Evolutionary conservation across 768 basidiomycete species (phyloP).

Genomic region (Mycena indigotica): DNA sequence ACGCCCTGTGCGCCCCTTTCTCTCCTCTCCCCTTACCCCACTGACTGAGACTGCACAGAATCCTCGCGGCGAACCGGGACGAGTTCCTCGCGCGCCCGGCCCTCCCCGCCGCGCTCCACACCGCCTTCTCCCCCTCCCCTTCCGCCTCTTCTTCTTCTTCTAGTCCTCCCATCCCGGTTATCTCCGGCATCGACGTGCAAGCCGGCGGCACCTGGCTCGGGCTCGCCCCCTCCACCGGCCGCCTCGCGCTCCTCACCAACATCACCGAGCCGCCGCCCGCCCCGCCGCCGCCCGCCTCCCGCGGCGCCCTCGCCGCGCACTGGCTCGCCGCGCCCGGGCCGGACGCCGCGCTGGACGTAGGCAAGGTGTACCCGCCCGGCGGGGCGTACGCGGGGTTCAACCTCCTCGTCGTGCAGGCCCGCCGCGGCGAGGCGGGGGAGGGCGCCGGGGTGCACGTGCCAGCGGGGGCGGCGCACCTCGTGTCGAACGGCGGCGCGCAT

Average conservation of each 20-base stretch:
- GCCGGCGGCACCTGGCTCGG: constrained; percentile 89
- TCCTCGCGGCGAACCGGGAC: constrained; percentile 78
- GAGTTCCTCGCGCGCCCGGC: constrained; percentile 73
- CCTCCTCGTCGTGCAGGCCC: constrained; percentile 64
- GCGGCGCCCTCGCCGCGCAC: constrained; percentile 67
- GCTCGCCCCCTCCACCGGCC: constrained; percentile 57
- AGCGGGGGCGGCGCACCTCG: constrained; percentile 45
- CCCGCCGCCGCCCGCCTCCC: constrained; percentile 53
- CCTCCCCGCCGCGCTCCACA: constrained; percentile 64
- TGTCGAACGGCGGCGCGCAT: constrained; percentile 75
- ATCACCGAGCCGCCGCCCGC: constrained; percentile 67
- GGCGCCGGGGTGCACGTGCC: constrained; percentile 41
- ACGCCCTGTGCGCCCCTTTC: constrained; percentile 65
- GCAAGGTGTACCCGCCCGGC: constrained; percentile 51
- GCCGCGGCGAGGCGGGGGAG: constrained; percentile 29
- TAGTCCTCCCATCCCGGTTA: constrained; percentile 41
- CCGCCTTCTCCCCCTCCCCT: neutral
- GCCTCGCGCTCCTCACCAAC: constrained; percentile 76
- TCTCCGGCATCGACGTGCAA: constrained; percentile 73
- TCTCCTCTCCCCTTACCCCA: neutral
- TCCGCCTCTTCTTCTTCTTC: constrained; percentile 26
- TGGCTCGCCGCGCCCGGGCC: constrained; percentile 58
- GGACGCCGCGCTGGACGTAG: constrained; percentile 41
- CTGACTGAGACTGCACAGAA: constrained; percentile 55
- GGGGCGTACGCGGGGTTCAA: constrained; percentile 80